A percentile compares a stretch with the other conserved stretches of the same genome.
These are phyloP conservation scores for Chloranthus sessilifolius DNA, from an alignment of 164 flowering plant species.

Conservation along the genomic window DNA sequence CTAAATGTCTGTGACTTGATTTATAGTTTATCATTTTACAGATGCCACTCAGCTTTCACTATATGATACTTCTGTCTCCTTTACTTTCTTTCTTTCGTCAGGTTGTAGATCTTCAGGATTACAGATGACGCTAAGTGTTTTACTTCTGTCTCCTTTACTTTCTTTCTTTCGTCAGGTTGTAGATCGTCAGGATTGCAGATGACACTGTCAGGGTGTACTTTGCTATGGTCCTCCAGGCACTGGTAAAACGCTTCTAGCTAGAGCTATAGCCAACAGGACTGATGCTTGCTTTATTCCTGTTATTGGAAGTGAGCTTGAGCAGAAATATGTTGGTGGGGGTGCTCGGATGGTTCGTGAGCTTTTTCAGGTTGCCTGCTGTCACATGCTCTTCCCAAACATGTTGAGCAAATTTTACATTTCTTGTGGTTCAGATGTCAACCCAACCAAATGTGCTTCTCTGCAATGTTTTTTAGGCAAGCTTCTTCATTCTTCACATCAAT, in stretches of 20 bases:
- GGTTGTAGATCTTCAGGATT: conserved; percentile 94
- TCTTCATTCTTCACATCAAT: too few species aligned
- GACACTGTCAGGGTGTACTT: conserved; percentile 98
- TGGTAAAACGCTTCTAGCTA: conserved; percentile 91
- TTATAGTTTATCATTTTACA: too few species aligned
- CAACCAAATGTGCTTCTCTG: not conserved
- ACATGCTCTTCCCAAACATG: not conserved
- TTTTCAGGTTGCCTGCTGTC: conserved; percentile 56
- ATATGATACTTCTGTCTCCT: not conserved
- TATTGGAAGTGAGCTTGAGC: conserved; percentile 98
- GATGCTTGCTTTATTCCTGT: conserved; percentile 98
- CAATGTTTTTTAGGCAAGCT: not conserved
- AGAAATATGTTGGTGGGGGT: conserved; percentile 97
- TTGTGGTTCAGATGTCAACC: not conserved
- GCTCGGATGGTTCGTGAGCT: conserved; percentile 97
- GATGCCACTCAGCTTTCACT: too few species aligned
- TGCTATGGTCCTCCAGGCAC: conserved; percentile 99
- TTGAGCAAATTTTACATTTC: not conserved
- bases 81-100: conserved; percentile 14
- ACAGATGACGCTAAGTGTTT: conserved; percentile 54
- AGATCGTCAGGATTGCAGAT: conserved; percentile 93
- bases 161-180: conserved; percentile 47
- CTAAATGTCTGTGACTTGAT: too few species aligned
- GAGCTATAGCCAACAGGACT: conserved; percentile 97
- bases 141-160: not conserved